Conservation (phyloP, 2,329 filamentous ascomycete genomes). For the Fusarium napiforme region DNA sequence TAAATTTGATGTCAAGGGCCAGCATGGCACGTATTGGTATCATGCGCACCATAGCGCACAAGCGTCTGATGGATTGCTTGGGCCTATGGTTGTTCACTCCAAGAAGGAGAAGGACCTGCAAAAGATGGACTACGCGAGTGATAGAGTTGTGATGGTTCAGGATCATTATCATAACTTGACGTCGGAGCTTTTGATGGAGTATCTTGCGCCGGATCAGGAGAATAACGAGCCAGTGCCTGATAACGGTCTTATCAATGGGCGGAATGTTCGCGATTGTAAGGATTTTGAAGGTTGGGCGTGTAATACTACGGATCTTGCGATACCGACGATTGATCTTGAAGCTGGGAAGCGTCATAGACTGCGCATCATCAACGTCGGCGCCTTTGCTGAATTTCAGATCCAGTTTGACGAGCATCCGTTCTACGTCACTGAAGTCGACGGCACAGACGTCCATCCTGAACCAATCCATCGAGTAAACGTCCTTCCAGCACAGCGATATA, state of each 20-base stretch:
- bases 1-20: slow-evolving; percentile 69
- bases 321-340: slow-evolving; percentile 59
- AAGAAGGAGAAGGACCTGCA: slow-evolving; percentile 53
- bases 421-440: slow-evolving; percentile 75
- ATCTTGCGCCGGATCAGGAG: slow-evolving; percentile 64
- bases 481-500: slow-evolving; percentile 77
- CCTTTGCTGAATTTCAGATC: slow-evolving; percentile 78
- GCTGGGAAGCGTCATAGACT: slow-evolving; percentile 70
- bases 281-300: slow-evolving; percentile 56
- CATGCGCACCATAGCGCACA: slow-evolving; percentile 74
- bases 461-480: slow-evolving; percentile 71
- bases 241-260: slow-evolving; percentile 71
- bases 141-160: slow-evolving; percentile 74
- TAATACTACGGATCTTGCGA: slow-evolving; percentile 51
- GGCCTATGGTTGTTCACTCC: slow-evolving; percentile 73
- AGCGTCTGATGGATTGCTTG: slow-evolving; percentile 75
- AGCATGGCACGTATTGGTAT: slow-evolving; percentile 66
- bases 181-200: slow-evolving; percentile 61
- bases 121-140: slow-evolving; percentile 51
- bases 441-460: slow-evolving; percentile 70
- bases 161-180: slow-evolving; percentile 77
- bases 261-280: slow-evolving; percentile 48
- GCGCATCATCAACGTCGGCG: slow-evolving; percentile 75
- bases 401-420: slow-evolving; percentile 75
- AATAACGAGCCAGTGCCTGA: slow-evolving; percentile 74